Evolutionary conservation across 2,329 filamentous ascomycete genomes (phyloP), one percentile per base, ranked within the genome.

Genomic region (Macrophomina phaseolina): DNA sequence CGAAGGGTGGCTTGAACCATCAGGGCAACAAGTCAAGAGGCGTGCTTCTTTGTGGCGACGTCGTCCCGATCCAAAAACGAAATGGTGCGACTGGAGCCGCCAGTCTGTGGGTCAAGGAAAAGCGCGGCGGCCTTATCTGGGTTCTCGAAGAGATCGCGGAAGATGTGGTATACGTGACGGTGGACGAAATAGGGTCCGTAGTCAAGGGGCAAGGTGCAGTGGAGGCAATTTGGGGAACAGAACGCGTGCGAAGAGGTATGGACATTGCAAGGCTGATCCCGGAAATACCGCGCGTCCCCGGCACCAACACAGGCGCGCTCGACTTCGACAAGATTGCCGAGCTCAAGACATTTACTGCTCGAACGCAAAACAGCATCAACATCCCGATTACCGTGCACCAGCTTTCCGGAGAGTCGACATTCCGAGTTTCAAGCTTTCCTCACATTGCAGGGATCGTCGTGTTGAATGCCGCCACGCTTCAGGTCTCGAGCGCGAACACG

Each of bases 41-140:
- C 3, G 95, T 99, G 32, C 80, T 99, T 63, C 85, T 99, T 1
- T 99, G 95, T 72, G 95, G 95, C 51, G 95, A 99, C 77, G 94
- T 99, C n/a, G 93, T 99, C 18, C 95, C 95, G 0, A 99, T 99
- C 68, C 91, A 94, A 77, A 99, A 98, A 80, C 89, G 95, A 68
- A 97, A 99, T 73, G 95, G 95, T 4, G 87, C 90, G 11, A 94
- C 90, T 4, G 95, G 95, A 2, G 94, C 95, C 67, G 95, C 95
- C 45, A 98, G 94, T 79, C 82, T 99, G 46, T 99, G 95, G 95
- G 95, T 99, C 3, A 99, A 99, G 81, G 95, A 99, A 79, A 99
- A 99, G 79, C 88, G 90, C 58, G 89, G 93, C 63, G 94, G 94
- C 9, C 81, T 99, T 68, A 98, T 99, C 68, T 99, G 95, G 95